Conservation (phyloP, 345 rosid genomes). For the Dipteronia dyeriana region DNA sequence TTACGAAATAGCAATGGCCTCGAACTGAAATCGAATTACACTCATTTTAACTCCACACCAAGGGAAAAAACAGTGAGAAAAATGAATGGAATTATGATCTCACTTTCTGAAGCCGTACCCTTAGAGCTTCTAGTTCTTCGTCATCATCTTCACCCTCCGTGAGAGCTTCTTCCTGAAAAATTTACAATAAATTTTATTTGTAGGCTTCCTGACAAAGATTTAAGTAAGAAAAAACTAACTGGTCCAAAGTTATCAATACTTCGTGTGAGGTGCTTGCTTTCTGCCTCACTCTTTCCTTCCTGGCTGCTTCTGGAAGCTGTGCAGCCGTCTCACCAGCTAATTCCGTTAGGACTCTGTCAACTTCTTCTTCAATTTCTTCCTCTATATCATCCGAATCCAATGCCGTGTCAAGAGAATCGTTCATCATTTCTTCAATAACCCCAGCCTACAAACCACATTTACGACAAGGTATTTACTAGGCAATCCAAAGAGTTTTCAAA, state of each 20-base stretch:
- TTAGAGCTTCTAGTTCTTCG: slow-evolving; percentile 46
- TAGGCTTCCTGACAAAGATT: not conserved
- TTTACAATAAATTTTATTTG: not conserved
- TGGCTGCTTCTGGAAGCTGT: slow-evolving; percentile 45
- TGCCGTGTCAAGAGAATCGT: slow-evolving; percentile 43
- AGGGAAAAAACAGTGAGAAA: not conserved
- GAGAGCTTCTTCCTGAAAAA: slow-evolving; percentile 39
- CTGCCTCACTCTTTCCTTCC: slow-evolving; percentile 29
- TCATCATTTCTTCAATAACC: slow-evolving; percentile 50
- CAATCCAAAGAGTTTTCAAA: not conserved
- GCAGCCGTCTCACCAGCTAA: slow-evolving; percentile 54
- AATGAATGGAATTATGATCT: slow-evolving; percentile 25
- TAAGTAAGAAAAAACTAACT: not conserved
- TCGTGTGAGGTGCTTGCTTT: slow-evolving; percentile 31
- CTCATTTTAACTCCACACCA: not conserved
- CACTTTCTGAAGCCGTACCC: slow-evolving; percentile 48
- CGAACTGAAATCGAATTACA: not conserved
- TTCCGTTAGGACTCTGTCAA: slow-evolving; percentile 51
- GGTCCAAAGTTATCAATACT: slow-evolving; percentile 14
- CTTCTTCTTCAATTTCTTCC: slow-evolving; percentile 53
- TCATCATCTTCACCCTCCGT: slow-evolving; percentile 50
- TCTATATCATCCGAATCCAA: slow-evolving; percentile 54
- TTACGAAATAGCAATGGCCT: not conserved
- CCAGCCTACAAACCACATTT: slow-evolving; percentile 40
- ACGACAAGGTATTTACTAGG: not conserved